Base-by-base conservation (phyloP, 2,329 filamentous ascomycete genomes). In the Cylindrodendrum hubeiense region DNA sequence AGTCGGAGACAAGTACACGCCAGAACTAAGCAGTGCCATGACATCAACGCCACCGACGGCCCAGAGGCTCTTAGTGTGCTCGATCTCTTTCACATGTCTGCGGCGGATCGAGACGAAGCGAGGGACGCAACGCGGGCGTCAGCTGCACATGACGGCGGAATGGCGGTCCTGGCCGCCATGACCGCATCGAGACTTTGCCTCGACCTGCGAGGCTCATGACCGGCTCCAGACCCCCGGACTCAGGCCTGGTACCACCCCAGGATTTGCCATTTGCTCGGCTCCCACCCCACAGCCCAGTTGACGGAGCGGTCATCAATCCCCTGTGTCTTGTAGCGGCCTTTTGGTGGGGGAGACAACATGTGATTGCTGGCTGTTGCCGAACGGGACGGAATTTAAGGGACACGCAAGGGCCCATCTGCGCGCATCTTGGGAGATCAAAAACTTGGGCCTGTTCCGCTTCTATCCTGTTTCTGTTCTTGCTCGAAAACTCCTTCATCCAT, bases 341-440 rank as follows among this genome's bases (percentile, higher is more conserved):
- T 56, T 60, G 61, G 56, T 47, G 61, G 61, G 28, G 47, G 49
- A 46, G 9, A n/a, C 28, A 65, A 68, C 71, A 74, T 74, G 71
- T 74, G 71, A 74, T 74, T 70, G 57, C 57, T 46, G 49, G 28
- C 17, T 51, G 68, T 68, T 73, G 71, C 71, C 71, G 71, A 74
- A 73, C 60, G 26, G 39, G 41, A 53, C 47, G 21, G 67, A 64
- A 51, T 66, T 67, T 65, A 68, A 72, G 61, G 63, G 26, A 59
- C 54, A 34, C 33, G 49, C 61, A 50, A 28, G 60, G 60, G 37
- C 47, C 54, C 41, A 34, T 54, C 34, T 30, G 46, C 41, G 30
- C 37, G 37, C 60, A 39, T 49, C 47, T 30, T 50, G 33, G 49
- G 33, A 26, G 28, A 28, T 33, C 28, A 28, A 50, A 50, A 33